These are phyloP conservation scores for Scutellaria baicalensis DNA, from an alignment of 257 asterid genomes.

Conservation along the genomic window DNA sequence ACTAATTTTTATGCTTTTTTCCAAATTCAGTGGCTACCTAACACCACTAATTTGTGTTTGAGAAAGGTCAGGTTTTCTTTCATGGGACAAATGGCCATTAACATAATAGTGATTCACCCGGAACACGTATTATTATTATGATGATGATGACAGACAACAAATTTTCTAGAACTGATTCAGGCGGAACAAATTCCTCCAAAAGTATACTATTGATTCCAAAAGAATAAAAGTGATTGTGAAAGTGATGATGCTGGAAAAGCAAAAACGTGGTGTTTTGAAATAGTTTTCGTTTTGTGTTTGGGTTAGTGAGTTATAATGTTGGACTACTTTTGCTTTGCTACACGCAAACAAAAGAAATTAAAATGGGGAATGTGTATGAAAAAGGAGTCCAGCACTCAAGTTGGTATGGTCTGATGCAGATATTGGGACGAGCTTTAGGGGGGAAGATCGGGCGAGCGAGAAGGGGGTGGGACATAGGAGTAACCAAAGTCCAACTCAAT, in stretches of 20 bases:
- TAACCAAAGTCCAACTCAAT: conserved; percentile 42
- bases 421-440: conserved; percentile 78
- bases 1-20: not conserved
- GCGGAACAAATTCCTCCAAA: no score
- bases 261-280: not conserved
- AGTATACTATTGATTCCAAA: not conserved
- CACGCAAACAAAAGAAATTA: no score
- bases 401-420: no score
- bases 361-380: not conserved
- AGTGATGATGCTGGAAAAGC: no score
- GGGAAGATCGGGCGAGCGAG: conserved; percentile 69
- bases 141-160: no score
- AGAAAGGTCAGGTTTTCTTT: not conserved
- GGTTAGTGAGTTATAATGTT: no score
- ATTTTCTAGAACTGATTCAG: no score
- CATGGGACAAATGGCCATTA: not conserved
- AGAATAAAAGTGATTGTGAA: no score
- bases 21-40: not conserved
- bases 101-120: not conserved
- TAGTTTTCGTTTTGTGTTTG: not conserved
- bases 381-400: no score
- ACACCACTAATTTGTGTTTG: conserved; percentile 17
- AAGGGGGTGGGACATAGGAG: conserved; percentile 85
- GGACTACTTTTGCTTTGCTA: no score
- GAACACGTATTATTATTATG: no score